Base-by-base conservation (phyloP, 2,329 filamentous ascomycete genomes). In the Ceratocystis huliohia region DNA sequence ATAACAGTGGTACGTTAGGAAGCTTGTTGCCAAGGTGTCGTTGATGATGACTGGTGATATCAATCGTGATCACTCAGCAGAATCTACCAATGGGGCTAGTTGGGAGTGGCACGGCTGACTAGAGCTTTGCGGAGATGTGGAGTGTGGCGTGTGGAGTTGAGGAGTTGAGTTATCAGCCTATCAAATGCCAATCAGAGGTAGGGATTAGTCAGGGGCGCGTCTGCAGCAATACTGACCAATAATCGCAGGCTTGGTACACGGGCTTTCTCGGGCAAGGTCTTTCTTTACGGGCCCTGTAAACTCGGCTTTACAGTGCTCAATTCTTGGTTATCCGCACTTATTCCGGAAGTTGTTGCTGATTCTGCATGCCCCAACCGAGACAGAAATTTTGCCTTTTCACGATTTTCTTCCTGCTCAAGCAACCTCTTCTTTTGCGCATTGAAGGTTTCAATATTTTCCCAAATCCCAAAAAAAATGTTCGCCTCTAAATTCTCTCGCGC, bases 401-500 rank as follows among this genome's bases (percentile, higher is more conserved):
- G 20, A 17, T 45, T 61, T 41, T 13, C 46, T 22, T 13, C 7
- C 53, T 25, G 30, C 25, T 28, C 20, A 63, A 62, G 48, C 28
- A 30, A 46, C 22, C 46, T 53, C 37, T 59, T 64, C 50, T 22
- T 56, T 28, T 6, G n/a, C 56, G 46, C 48, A 45, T 25, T 53
- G 25, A n/a, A 61, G 46, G 30, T 28, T 41, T 22, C 17, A 59
- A 41, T 57, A 37, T 56, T 61, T 45, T 8, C 7, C 2, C 45
- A n/a, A n/a, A n/a, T n/a, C n/a, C n/a, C n/a, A 25, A 25, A 25
- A 3, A 68, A 63, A 61, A 80, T 80, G 78, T 70, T 79, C 65
- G 78, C 78, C 67, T 76, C 79, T 73, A 74, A 74, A 70, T 71
- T 78, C 69, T 72, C 76, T 68, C 77, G 75, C 53, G 76, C 77